Conservation (phyloP, 2,329 filamentous ascomycete species). For the Aureobasidium leucospermi region DNA sequence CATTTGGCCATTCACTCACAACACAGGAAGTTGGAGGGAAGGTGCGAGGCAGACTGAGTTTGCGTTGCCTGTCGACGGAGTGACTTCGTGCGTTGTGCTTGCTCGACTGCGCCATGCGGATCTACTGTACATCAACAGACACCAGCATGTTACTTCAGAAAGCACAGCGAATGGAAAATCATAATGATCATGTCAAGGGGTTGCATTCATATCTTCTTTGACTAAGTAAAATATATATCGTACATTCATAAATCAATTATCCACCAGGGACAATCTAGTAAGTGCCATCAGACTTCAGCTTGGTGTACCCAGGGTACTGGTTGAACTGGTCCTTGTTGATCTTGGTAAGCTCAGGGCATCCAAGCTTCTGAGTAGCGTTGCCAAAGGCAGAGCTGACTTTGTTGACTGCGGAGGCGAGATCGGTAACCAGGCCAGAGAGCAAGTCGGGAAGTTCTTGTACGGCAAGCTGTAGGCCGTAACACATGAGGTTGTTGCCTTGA, state of each 20-base stretch:
- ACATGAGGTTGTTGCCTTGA: slow-evolving; percentile 43
- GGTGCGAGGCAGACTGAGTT: too few relatives aligned
- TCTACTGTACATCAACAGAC: too few relatives aligned
- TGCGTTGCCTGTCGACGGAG: too few relatives aligned
- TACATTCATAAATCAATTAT: neutral
- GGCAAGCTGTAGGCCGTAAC: slow-evolving; percentile 37
- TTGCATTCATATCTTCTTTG: neutral
- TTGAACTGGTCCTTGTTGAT: slow-evolving; percentile 24
- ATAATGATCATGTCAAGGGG: neutral
- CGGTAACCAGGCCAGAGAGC: slow-evolving; percentile 31
- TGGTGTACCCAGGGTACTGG: slow-evolving; percentile 23
- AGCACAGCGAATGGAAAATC: neutral
- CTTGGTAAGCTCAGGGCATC: slow-evolving; percentile 22
- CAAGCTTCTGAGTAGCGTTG: slow-evolving; percentile 16
- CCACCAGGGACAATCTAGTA: neutral
- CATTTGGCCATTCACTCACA: too few relatives aligned
- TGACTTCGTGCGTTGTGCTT: too few relatives aligned
- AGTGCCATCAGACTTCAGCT: slow-evolving; percentile 14
- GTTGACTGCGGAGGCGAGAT: slow-evolving; percentile 26
- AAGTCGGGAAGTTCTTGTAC: slow-evolving; percentile 37
- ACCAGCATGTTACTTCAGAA: too few relatives aligned
- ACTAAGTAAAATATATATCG: neutral
- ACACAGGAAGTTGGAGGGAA: neutral
- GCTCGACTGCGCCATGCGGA: too few relatives aligned
- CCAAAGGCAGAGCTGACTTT: slow-evolving; percentile 30